A percentile compares a stretch with the other conserved stretches of the same genome.
Evolutionary conservation across 768 basidiomycete species (phyloP).

Genomic region (Nevesoporus exiguus): DNA sequence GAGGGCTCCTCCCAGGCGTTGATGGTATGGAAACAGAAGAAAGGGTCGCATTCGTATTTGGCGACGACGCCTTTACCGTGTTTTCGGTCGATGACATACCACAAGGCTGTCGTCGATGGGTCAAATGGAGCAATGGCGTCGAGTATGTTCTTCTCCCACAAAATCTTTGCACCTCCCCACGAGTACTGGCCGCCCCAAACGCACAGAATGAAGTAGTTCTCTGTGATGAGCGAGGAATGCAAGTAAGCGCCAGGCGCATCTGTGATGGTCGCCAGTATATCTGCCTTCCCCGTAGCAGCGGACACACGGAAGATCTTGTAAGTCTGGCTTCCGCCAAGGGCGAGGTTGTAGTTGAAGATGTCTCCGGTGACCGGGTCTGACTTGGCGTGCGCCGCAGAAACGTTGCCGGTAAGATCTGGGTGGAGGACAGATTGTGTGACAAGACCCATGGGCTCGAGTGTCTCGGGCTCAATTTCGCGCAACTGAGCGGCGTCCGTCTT

Average conservation of each 20-base stretch:
- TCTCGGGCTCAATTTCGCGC: slow-evolving; percentile 35
- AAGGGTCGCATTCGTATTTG: slow-evolving; percentile 35
- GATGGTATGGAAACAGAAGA: slow-evolving; percentile 39
- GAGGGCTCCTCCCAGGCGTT: slow-evolving; percentile 38
- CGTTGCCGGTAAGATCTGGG: slow-evolving; percentile 30
- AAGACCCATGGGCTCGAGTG: slow-evolving; percentile 35
- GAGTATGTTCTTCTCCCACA: slow-evolving; percentile 33
- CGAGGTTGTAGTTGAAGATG: slow-evolving; percentile 34
- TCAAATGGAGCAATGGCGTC: slow-evolving; percentile 34
- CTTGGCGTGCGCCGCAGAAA: slow-evolving; percentile 38
- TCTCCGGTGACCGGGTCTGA: slow-evolving; percentile 36
- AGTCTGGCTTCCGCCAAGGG: slow-evolving; percentile 25
- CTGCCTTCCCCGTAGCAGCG: slow-evolving; percentile 29
- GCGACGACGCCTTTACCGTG: slow-evolving; percentile 35
- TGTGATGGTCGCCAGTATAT: slow-evolving; percentile 34
- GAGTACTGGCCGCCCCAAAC: slow-evolving; percentile 32
- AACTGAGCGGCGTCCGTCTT: slow-evolving; percentile 32
- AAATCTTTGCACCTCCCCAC: slow-evolving; percentile 28
- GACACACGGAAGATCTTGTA: slow-evolving; percentile 38
- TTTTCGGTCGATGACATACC: slow-evolving; percentile 39
- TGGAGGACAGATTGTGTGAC: slow-evolving; percentile 29
- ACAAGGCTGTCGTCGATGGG: slow-evolving; percentile 26
- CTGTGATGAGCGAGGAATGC: slow-evolving; percentile 37
- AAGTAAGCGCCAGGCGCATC: slow-evolving; percentile 40
- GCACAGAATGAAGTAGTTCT: slow-evolving; percentile 36